Evolutionary conservation across 805 yeast genomes (phyloP), one percentile per base, ranked within the genome.

Genomic region (Candida michaelii): DNA sequence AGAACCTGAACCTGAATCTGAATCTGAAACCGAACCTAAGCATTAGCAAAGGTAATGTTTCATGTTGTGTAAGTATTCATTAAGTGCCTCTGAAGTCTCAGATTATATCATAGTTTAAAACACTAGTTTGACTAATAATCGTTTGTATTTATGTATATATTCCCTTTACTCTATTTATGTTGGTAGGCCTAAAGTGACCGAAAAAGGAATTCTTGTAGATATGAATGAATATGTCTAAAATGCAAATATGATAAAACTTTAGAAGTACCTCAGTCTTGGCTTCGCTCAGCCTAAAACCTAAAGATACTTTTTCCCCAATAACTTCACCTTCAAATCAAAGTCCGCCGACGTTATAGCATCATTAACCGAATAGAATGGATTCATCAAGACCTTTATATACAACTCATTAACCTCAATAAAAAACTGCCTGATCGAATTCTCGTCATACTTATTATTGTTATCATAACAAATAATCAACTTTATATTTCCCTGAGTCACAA

Each of bases 351-450:
- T 71, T 17, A 93, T 86, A 2, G 89, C 82, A 48, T 83, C 85
- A 55, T 87, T 85, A 30, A 80, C 76, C 36, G 76, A 71, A 59
- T 90, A 91, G 58, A 93, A 93, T 1, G 99, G 98, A 50, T 83
- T 86, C 70, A 91, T 69, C 36, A 87, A 59, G 8, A 89, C 80
- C 65, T 90, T 91, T 16, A 87, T 89, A 54, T 91, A 93, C 38
- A 91, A 67, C 53, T 91, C 98, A 63, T 89, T 87, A 7, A 86
- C 75, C 48, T 90, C 98, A 32, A 75, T 73, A 59, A 90, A 87
- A 58, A 93, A 90, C 58, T 85, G 91, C 50, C 83, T 80, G 13
- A 90, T 85, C 10, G 83, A 71, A 50, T 82, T 89, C 50, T 91
- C 97, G 43, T 70, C 74, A 44, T 63, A 53, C 40, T 58, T 61